Conservation (phyloP, 495 filamentous ascomycete genomes). For the Podospora sp. region DNA sequence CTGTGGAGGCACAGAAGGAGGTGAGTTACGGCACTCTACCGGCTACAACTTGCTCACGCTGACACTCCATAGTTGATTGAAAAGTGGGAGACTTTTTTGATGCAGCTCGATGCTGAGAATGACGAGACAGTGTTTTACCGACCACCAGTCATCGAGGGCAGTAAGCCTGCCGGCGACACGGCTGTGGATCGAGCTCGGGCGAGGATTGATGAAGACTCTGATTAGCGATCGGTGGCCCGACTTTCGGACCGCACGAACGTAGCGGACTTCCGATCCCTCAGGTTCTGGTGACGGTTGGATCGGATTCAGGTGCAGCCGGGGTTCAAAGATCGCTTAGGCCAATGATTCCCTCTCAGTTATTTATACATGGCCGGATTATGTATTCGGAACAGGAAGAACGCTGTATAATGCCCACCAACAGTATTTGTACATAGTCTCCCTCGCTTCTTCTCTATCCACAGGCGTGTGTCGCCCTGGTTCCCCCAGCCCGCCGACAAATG, state of each 20-base stretch:
- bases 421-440: constrained; percentile 14
- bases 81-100: constrained; percentile 95
- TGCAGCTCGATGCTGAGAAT: constrained; percentile 92
- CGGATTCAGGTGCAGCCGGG: background rate
- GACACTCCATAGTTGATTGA: constrained; percentile 77
- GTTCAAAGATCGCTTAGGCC: background rate
- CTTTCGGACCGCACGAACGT: constrained; percentile 20
- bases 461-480: background rate
- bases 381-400: background rate
- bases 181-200: constrained; percentile 54
- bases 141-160: constrained; percentile 53
- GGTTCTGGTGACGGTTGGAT: background rate
- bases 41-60: background rate
- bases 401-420: constrained; percentile 11
- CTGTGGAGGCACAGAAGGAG: constrained; percentile 98
- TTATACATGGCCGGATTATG: constrained; percentile 1
- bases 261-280: too few species aligned
- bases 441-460: constrained; percentile 9
- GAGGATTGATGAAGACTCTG: constrained; percentile 55
- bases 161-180: constrained; percentile 50
- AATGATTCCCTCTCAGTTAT: background rate
- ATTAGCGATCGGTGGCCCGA: constrained; percentile 35
- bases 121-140: constrained; percentile 79
- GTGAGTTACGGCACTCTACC: constrained; percentile 51
- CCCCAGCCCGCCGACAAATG: background rate